phyloP scores from a whole-genome alignment of 768 basidiomycete species.

The Boletus coccyginus region DNA sequence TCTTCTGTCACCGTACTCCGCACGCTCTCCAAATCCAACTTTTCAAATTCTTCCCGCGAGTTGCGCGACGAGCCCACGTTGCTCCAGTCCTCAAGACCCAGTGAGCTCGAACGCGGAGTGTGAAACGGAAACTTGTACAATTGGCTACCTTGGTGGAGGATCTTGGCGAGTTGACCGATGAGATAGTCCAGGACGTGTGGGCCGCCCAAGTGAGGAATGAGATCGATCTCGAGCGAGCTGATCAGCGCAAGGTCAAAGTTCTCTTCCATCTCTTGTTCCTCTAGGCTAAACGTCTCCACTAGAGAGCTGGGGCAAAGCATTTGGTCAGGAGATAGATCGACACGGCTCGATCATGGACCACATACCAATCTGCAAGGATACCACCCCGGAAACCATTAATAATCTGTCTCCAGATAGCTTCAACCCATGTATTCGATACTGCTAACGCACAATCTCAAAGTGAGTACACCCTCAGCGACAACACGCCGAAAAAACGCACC shows the following conservation, averaged over 20 bases:
- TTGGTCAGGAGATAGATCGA: background rate
- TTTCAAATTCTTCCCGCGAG: constrained; percentile 32
- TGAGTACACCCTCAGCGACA: background rate
- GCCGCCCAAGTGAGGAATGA: constrained; percentile 74
- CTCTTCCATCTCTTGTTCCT: constrained; percentile 74
- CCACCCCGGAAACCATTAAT: constrained; percentile 80
- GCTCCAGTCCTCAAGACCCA: constrained; percentile 5
- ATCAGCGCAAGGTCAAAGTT: constrained; percentile 84
- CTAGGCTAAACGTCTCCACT: constrained; percentile 54
- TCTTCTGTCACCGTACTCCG: constrained; percentile 61
- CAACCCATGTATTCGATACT: constrained; percentile 61
- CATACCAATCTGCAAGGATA: constrained; percentile 83
- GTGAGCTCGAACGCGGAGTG: constrained; percentile 9
- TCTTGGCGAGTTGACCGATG: constrained; percentile 62
- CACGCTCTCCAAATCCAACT: constrained; percentile 37
- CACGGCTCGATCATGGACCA: background rate
- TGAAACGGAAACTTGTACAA: constrained; percentile 42
- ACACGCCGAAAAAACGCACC: constrained; percentile 35
- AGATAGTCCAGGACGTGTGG: constrained; percentile 67
- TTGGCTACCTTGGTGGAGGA: constrained; percentile 69
- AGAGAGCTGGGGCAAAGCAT: constrained; percentile 42
- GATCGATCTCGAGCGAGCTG: constrained; percentile 72
- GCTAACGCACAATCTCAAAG: constrained; percentile 31
- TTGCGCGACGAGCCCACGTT: constrained; percentile 6
- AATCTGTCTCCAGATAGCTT: constrained; percentile 83